Base-by-base conservation (phyloP, 495 filamentous ascomycete species). In the Daldinia loculata region DNA sequence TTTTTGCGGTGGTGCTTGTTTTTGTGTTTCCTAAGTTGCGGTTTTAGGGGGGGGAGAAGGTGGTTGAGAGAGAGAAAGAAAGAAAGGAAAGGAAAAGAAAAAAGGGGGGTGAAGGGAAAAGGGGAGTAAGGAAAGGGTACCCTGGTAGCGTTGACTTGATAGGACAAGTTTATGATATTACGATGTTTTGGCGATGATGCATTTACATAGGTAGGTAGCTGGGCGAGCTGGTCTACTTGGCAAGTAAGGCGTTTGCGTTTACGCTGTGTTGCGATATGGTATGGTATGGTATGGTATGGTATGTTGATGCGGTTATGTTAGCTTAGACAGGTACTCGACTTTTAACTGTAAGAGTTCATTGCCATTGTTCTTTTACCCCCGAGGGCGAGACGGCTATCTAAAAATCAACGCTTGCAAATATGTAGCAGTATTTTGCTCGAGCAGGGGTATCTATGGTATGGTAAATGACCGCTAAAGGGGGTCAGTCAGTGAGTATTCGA, bases 1-100 rank as follows among this genome's bases (percentile, higher is more conserved):
- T 95, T 15, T 78, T 91, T 41, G 86, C 92, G 2, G 78, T 97
- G 15, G 67, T 93, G 76, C 77, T 97, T 66, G 93, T 97, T 2
- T 92, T 89, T 81, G 84, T 95, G 63, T 79, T 90, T 72, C 94
- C 94, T 11, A 97, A 97, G 85, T 78, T 97, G 74, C 83, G 94
- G 79, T 95, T 97, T 77, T 97, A 53, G 17, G 41, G 0, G 9
- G 5, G 7, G 30, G 56, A 6, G 9, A 22, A 55, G 32, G 19
- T 15, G 55, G 6, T 6, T 24, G 30, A 34, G 29, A 30, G 0
- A 17, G 11, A 17, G 9, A 27, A 12, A 41, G 1, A 11, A 26
- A 12, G n/a, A 4, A 11, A 15, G 36, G 27, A 29, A n/a, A 24
- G 26, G 27, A 12, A 32, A 7, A 14, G 2, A 6, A 29, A 29